A percentile compares a stretch with the other conserved stretches of the same genome.
These are phyloP conservation scores for Citrus unshiu DNA, from an alignment of 345 rosid species.

Conservation along the genomic window DNA sequence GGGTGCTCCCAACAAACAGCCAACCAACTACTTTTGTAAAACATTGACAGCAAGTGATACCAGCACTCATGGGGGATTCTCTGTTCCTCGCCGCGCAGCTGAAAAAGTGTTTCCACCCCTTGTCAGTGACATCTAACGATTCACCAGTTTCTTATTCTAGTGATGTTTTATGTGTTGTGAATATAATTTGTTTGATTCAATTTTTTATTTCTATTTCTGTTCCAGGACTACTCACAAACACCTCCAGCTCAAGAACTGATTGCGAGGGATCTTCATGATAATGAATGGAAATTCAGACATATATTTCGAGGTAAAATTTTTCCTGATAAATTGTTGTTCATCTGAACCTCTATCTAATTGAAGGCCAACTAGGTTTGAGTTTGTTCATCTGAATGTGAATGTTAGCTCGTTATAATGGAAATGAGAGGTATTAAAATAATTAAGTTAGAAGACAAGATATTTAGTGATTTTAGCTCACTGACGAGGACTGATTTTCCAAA, in stretches of 20 bases:
- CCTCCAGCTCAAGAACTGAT: constrained; percentile 46
- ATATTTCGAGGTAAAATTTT: constrained; percentile 32
- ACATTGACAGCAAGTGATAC: constrained; percentile 54
- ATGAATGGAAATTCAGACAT: constrained; percentile 51
- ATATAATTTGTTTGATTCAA: background rate
- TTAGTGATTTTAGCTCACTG: background rate
- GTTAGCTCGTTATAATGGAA: background rate
- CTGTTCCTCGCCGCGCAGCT: constrained; percentile 58
- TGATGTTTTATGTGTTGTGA: background rate
- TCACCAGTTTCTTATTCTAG: background rate
- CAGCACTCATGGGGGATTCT: constrained; percentile 57
- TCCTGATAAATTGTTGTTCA: background rate
- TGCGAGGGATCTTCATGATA: constrained; percentile 52
- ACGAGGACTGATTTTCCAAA: background rate
- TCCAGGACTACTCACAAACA: constrained; percentile 36
- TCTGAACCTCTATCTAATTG: background rate
- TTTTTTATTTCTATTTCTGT: background rate
- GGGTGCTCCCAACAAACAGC: constrained; percentile 43
- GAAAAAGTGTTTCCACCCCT: constrained; percentile 58
- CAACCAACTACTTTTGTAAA: constrained; percentile 50
- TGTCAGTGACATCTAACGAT: constrained; percentile 24
- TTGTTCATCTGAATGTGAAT: background rate
- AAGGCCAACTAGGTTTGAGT: background rate
- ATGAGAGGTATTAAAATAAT: background rate
- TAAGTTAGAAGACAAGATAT: background rate